Evolutionary conservation across 2,329 filamentous ascomycete species (phyloP).

Genomic region (Colletotrichum lupini): DNA sequence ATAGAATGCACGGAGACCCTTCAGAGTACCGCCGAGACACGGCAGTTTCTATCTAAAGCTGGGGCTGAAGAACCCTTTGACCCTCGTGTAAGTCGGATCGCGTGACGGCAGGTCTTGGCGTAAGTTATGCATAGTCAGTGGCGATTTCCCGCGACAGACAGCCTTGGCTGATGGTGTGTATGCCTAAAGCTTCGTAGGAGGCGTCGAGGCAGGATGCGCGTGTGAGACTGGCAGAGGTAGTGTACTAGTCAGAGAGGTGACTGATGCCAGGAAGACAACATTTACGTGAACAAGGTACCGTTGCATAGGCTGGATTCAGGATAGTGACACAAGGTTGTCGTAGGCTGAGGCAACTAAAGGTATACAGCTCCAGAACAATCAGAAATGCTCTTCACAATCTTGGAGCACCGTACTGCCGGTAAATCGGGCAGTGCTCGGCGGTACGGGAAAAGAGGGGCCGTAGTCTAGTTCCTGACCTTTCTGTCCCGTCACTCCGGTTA

Average conservation of each 20-base stretch:
- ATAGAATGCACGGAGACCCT: background rate
- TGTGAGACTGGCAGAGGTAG: background rate
- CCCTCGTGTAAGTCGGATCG: constrained; percentile 7
- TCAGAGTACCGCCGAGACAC: background rate
- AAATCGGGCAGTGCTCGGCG: background rate
- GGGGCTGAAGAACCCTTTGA: background rate
- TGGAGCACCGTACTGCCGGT: background rate
- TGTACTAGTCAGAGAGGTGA: background rate
- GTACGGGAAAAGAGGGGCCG: constrained; percentile 12
- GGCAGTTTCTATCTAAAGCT: background rate
- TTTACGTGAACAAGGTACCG: background rate
- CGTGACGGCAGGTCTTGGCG: background rate
- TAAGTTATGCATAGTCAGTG: background rate
- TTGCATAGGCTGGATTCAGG: background rate
- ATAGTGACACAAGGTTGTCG: background rate
- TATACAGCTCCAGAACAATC: background rate
- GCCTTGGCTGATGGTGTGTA: constrained; percentile 28
- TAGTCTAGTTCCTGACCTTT: constrained; percentile 17
- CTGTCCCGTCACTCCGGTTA: constrained; percentile 12
- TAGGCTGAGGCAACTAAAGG: background rate
- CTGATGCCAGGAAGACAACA: background rate
- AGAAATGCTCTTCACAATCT: background rate
- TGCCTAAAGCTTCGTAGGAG: constrained; percentile 15
- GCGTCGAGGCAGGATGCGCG: background rate
- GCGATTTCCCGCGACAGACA: background rate